phyloP scores from a whole-genome alignment of 768 basidiomycete species.

The Tubosaeta sp. region DNA sequence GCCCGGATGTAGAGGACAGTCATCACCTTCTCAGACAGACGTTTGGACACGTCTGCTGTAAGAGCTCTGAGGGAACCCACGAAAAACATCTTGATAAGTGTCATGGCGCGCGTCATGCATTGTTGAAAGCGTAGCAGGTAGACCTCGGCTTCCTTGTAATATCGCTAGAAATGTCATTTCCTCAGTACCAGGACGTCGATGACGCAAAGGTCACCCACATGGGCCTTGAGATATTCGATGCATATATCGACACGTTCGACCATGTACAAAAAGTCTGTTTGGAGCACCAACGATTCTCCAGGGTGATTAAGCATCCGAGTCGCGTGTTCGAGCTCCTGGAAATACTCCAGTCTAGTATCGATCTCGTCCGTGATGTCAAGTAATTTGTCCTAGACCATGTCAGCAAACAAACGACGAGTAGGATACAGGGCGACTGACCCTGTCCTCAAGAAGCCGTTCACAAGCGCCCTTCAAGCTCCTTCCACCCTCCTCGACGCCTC shows the following conservation, averaged over 20 bases:
- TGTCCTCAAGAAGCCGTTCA: conserved; percentile 83
- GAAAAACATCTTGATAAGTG: conserved; percentile 96
- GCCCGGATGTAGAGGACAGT: not conserved
- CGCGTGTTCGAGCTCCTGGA: conserved; percentile 89
- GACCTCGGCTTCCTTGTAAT: conserved; percentile 89
- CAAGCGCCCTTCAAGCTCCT: conserved; percentile 88
- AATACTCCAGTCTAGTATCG: conserved; percentile 78
- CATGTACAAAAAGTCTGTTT: conserved; percentile 92
- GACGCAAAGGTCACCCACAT: conserved; percentile 50
- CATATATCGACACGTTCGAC: conserved; percentile 94
- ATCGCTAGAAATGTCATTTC: conserved; percentile 48
- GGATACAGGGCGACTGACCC: conserved; percentile 47
- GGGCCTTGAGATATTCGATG: conserved; percentile 81
- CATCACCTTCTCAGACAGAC: conserved; percentile 68
- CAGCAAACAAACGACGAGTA: not conserved
- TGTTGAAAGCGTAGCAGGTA: conserved; percentile 97
- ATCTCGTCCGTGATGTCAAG: conserved; percentile 82
- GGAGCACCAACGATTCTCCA: conserved; percentile 85
- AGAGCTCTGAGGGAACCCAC: conserved; percentile 78
- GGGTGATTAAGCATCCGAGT: conserved; percentile 93
- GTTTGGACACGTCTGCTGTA: conserved; percentile 70
- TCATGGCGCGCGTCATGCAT: conserved; percentile 98
- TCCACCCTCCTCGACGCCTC: conserved; percentile 89
- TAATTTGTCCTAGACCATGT: conserved; percentile 57
- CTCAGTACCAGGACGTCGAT: conserved; percentile 1